Percentiles rank a stretch among this genome's conserved stretches.
Conservation (phyloP, 2,329 filamentous ascomycete genomes). For the Tolypocladium cylindrosporum region DNA sequence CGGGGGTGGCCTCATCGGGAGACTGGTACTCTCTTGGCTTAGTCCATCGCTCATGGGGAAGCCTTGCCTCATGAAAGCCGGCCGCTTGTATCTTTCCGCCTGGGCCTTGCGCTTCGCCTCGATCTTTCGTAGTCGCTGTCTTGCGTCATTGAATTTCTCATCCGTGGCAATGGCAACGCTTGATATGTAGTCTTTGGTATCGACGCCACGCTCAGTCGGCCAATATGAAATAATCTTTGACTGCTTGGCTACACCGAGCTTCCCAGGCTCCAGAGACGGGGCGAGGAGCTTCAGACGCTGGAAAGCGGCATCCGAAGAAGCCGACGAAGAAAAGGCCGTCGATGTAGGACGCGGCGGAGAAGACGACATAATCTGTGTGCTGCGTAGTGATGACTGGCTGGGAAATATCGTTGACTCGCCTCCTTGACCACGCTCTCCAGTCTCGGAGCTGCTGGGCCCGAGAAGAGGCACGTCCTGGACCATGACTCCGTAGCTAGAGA, state of each 20-base stretch:
- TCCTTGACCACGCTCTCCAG: not conserved
- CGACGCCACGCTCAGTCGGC: conserved; percentile 26
- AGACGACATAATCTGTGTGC: conserved; percentile 2
- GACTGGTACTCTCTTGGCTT: conserved; percentile 6
- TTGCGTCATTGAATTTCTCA: conserved; percentile 22
- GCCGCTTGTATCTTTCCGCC: conserved; percentile 22
- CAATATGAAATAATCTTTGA: conserved; percentile 25
- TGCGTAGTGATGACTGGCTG: not conserved
- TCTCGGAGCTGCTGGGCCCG: conserved; percentile 8
- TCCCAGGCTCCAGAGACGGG: conserved; percentile 15
- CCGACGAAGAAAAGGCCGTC: conserved; percentile 2
- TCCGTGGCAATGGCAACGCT: conserved; percentile 25
- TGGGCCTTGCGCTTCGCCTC: conserved; percentile 22
- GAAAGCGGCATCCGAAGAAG: conserved; percentile 16
- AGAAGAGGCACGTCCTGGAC: conserved; percentile 22
- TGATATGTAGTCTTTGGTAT: conserved; percentile 25
- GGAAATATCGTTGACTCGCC: conserved; percentile 1
- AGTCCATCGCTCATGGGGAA: conserved; percentile 5
- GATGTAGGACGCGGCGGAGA: conserved; percentile 8
- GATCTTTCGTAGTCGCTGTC: conserved; percentile 20
- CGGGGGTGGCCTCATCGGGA: conserved; percentile 8
- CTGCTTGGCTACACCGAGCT: conserved; percentile 14
- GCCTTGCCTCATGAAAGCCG: conserved; percentile 16
- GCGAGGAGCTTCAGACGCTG: conserved; percentile 24
- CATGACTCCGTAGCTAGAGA: conserved; percentile 23